Evolutionary conservation across 768 basidiomycete genomes (phyloP).

Genomic region (Boletellus emodensis): DNA sequence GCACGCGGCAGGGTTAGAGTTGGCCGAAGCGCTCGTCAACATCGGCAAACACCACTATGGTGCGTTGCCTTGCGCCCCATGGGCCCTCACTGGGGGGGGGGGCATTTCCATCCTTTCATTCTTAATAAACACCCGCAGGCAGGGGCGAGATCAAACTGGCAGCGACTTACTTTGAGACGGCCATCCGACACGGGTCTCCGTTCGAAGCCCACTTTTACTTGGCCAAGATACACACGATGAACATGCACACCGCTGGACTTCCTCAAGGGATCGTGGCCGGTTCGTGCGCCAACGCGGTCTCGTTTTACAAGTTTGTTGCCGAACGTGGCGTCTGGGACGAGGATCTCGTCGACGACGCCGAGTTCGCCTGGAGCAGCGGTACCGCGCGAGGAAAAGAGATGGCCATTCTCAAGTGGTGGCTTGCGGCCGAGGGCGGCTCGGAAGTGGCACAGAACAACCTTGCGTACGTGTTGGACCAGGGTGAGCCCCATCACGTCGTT

Average conservation of each 20-base stretch:
- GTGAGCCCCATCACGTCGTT: slow-evolving; percentile 36
- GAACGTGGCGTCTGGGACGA: slow-evolving; percentile 90
- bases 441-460: slow-evolving; percentile 96
- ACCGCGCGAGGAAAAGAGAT: slow-evolving; percentile 70
- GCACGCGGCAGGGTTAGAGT: slow-evolving; percentile 79
- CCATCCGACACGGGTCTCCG: slow-evolving; percentile 81
- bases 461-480: slow-evolving; percentile 89
- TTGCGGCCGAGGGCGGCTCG: slow-evolving; percentile 87
- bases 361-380: slow-evolving; percentile 65
- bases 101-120: background rate
- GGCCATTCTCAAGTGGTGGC: slow-evolving; percentile 92
- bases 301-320: slow-evolving; percentile 88
- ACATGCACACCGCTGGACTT: slow-evolving; percentile 41
- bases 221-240: slow-evolving; percentile 70
- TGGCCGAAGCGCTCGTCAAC: slow-evolving; percentile 91
- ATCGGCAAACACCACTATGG: slow-evolving; percentile 77
- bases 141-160: slow-evolving; percentile 66
- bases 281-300: slow-evolving; percentile 85
- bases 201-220: slow-evolving; percentile 96
- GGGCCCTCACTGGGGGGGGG: too few relatives aligned
- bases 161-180: slow-evolving; percentile 74
- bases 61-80: slow-evolving; percentile 25
- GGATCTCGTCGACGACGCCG: slow-evolving; percentile 77
- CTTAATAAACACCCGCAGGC: slow-evolving; percentile 37
- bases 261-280: slow-evolving; percentile 54